Base-by-base conservation (phyloP, 495 filamentous ascomycete genomes). In the Hypoxylon rickii region DNA sequence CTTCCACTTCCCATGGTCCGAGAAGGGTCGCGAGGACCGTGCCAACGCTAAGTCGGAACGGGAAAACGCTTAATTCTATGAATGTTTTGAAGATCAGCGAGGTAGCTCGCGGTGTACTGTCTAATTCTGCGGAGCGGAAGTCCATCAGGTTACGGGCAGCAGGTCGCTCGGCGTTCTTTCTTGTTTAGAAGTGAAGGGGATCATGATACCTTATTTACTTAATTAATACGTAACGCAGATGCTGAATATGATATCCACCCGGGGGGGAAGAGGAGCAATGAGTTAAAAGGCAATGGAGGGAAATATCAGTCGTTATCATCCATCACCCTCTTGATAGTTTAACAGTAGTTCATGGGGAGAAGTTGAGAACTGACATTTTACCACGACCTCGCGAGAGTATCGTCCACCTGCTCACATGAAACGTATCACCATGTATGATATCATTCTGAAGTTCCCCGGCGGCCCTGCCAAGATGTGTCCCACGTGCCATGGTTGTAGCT, bases 1-100 rank as follows among this genome's bases (percentile, higher is more conserved):
- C 63, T 83, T 86, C 58, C 94, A 97, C 83, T 96, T 98, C 84
- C 94, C 93, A 32, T 97, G 94, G 94, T 92, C 88, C 26, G 88
- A 90, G 65, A 92, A 90, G 77, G 92, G 86, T 36, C 87, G 86
- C 58, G 76, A 84, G 73, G 63, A 56, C 47, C 78, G 86, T 38
- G n/a, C n/a, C 50, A 11, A 41, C n/a, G n/a, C n/a, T n/a, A 73
- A 75, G 66, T 55, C 68, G 7, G 71, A 68, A 38, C 69, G 66
- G 45, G 62, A 70, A 22, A 59, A 43, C 22, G 73, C 52, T 21
- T 74, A 69, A 66, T 31, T 44, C 24, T 4, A 10, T 29, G 10
- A 4, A 4, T n/a, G n/a, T n/a, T n/a, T n/a, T n/a, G n/a, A n/a
- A n/a, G n/a, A n/a, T n/a, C n/a, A n/a, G n/a, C n/a, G n/a, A n/a